Evolutionary conservation across 1,284 basidiomycete genomes (phyloP).

Genomic region (Neotropicomus parvogracilis): DNA sequence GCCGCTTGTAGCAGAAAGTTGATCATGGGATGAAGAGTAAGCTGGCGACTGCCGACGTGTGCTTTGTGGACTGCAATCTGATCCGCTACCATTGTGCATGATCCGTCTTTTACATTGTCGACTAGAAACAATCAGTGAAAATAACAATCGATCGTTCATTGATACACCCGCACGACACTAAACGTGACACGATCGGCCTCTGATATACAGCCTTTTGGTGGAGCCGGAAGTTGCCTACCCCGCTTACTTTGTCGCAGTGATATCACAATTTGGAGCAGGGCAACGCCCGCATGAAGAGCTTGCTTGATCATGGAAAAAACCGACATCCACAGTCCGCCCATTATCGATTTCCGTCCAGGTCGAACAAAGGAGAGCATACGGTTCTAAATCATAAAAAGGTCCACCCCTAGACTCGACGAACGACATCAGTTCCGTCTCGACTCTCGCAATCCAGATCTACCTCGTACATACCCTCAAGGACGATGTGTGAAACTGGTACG

Average conservation of each 20-base stretch:
- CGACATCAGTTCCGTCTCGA: not conserved
- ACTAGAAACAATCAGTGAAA: no score
- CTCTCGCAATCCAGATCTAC: not conserved
- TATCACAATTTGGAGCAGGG: not conserved
- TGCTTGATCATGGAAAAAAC: slow-evolving; percentile 1
- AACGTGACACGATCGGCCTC: no score
- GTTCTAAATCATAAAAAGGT: slow-evolving; percentile 4
- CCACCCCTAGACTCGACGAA: not conserved
- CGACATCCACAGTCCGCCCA: slow-evolving; percentile 6
- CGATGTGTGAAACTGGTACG: slow-evolving; percentile 7
- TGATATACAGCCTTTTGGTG: no score
- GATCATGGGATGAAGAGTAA: no score
- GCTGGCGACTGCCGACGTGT: no score
- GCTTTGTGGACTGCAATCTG: no score
- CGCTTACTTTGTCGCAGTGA: not conserved
- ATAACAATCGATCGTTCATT: no score
- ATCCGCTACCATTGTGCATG: no score
- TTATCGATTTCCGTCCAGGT: slow-evolving; percentile 4
- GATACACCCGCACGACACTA: no score
- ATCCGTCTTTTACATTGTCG: no score
- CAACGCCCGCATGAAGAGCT: not conserved
- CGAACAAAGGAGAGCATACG: slow-evolving; percentile 5
- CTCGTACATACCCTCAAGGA: not conserved
- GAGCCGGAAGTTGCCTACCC: not conserved
- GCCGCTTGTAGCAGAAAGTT: no score